Evolutionary conservation across 1,139 yeast species (phyloP).

Genomic region (Debaryomyces fabryi): DNA sequence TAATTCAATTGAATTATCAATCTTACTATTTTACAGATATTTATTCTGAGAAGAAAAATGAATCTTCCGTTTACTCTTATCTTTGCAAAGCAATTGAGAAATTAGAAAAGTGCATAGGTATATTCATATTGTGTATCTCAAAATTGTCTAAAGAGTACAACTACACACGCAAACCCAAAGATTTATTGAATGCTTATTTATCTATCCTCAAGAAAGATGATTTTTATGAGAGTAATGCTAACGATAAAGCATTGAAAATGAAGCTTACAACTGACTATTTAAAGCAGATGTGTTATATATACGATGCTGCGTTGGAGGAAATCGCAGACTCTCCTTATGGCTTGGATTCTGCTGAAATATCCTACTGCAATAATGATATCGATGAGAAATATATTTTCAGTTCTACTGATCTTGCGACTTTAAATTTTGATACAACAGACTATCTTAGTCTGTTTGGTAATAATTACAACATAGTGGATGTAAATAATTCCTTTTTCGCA

Average conservation of each 20-base stretch:
- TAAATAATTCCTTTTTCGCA: no score
- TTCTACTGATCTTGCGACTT: not conserved
- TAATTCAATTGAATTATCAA: not conserved
- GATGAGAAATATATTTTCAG: not conserved
- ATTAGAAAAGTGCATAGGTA: not conserved
- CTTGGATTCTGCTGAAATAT: not conserved
- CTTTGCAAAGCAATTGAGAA: not conserved
- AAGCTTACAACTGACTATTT: not conserved
- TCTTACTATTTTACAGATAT: not conserved
- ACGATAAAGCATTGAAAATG: not conserved
- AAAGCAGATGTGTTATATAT: not conserved
- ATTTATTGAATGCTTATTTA: not conserved
- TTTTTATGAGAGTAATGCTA: not conserved
- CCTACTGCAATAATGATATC: not conserved
- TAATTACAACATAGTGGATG: not conserved
- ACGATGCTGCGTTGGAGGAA: not conserved
- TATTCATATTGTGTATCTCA: not conserved
- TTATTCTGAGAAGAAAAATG: not conserved
- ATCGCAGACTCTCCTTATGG: not conserved
- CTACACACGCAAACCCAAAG: not conserved
- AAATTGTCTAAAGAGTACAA: not conserved
- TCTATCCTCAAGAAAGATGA: not conserved
- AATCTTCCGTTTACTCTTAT: not conserved
- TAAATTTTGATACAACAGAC: not conserved
- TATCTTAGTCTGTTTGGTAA: not conserved